Evolutionary conservation across 2,329 filamentous ascomycete genomes (phyloP), one percentile per base, ranked within the genome.

Genomic region (Fusarium nanum): DNA sequence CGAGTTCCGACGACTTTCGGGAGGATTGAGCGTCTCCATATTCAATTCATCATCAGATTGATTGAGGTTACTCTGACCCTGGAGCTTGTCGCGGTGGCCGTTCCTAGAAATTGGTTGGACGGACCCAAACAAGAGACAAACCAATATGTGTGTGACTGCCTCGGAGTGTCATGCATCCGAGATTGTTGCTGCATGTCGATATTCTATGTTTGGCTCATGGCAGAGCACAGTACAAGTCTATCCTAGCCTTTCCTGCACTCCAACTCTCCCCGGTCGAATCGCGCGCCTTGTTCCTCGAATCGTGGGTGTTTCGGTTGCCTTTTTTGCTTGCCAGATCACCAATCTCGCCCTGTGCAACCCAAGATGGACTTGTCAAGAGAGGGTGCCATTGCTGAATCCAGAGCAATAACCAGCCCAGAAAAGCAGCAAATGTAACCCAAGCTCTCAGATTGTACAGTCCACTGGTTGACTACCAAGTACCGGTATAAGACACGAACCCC

Each of bases 111-210:
- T 66, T 68, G 54, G 58, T 63, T 71, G 58, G 41, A 56, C 44
- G n/a, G 37, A 20, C 37, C 50, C 57, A 59, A 45, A 54, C 44
- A 65, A 60, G 37, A 61, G 60, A 56, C 47, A 56, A 65, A 44
- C 34, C 61, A 65, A 47, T 59, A 60, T 57, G 63, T 59, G 68
- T 73, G 73, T 75, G 73, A 72, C 72, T 67, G 56, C 58, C 64
- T 75, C 73, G 73, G 73, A 60, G 60, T 56, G 48, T 63, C 62
- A 65, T 65, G 68, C 59, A 75, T 73, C 73, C 73, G 73, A 75
- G 66, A 75, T 75, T 75, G 60, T 75, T 72, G 70, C 73, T 75
- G 73, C 73, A 75, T 54, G 63, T 72, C 60, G 60, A 69, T 32
- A 64, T 67, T 71, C 56, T 67, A 65, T 71, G 67, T 69, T 58